Evolutionary conservation across 169 alveolate genomes (phyloP).

Genomic region (Eimeria praecox): DNA sequence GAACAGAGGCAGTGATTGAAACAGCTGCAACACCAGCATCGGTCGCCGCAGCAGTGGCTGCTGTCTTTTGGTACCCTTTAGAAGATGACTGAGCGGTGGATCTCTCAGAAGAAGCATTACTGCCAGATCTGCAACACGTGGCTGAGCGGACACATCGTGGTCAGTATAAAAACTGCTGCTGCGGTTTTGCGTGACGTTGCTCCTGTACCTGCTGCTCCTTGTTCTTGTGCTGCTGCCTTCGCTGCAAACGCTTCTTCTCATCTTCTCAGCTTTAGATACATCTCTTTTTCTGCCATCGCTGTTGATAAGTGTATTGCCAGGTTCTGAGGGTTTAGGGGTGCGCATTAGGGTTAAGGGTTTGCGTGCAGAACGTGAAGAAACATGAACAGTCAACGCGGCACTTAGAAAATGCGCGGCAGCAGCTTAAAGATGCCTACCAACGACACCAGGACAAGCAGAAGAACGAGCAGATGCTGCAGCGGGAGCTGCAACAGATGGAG

Average conservation of each 20-base stretch:
- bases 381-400: constrained; percentile 78
- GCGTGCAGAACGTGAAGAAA: constrained; percentile 72
- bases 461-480: constrained; percentile 26
- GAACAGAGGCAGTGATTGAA: neutral
- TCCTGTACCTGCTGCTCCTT: neutral
- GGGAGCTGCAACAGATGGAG: constrained; percentile 73
- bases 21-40: neutral
- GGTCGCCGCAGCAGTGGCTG: neutral
- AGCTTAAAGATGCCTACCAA: constrained; percentile 39
- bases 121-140: constrained; percentile 80
- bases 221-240: neutral
- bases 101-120: constrained; percentile 79
- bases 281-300: neutral
- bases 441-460: constrained; percentile 69
- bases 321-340: neutral
- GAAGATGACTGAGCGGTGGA: constrained; percentile 82
- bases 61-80: neutral
- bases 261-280: neutral
- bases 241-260: neutral
- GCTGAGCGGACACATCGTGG: constrained; percentile 79
- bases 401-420: constrained; percentile 52
- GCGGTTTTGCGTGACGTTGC: neutral
- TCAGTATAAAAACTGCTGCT: neutral
- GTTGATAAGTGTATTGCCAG: neutral
- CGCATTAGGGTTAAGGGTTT: neutral